These are phyloP conservation scores for Gaertneriomyces semiglobifer DNA, from an alignment of 192 early-diverging fungal genomes.

Conservation along the genomic window DNA sequence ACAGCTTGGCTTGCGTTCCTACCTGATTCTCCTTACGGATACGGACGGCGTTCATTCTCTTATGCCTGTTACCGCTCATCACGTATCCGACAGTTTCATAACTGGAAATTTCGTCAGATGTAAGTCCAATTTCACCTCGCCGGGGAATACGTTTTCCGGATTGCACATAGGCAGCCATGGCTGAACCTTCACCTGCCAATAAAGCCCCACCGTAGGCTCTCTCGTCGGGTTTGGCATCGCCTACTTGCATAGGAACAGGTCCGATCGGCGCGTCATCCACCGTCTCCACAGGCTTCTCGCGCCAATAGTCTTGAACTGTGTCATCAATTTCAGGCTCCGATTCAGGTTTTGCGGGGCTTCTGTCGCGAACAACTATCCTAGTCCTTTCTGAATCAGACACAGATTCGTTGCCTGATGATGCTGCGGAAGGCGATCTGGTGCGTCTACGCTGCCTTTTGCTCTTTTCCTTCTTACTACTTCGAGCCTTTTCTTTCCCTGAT, in stretches of 20 bases:
- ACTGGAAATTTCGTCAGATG: slow-evolving; percentile 75
- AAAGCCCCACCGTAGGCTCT: slow-evolving; percentile 76
- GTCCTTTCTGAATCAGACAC: not conserved
- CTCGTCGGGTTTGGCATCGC: slow-evolving; percentile 61
- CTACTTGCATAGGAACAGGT: slow-evolving; percentile 56
- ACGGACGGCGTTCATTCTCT: slow-evolving; percentile 93
- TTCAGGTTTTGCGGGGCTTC: not conserved
- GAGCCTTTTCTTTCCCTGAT: not conserved
- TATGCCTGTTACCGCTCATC: slow-evolving; percentile 93
- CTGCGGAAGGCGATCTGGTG: slow-evolving; percentile 3
- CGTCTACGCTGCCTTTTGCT: slow-evolving; percentile 14
- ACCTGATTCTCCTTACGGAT: slow-evolving; percentile 92
- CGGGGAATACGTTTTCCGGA: slow-evolving; percentile 93
- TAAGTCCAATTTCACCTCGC: slow-evolving; percentile 94
- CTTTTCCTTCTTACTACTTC: slow-evolving; percentile 1
- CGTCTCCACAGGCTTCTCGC: slow-evolving; percentile 49
- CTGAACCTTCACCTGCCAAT: slow-evolving; percentile 85
- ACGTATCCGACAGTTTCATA: slow-evolving; percentile 90
- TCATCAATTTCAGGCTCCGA: not conserved
- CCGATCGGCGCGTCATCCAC: slow-evolving; percentile 68
- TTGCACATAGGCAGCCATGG: slow-evolving; percentile 84
- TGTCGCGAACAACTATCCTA: not conserved
- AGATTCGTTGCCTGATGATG: slow-evolving; percentile 12
- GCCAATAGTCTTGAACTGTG: slow-evolving; percentile 38
- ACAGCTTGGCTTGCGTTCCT: not conserved